These are phyloP conservation scores for Juncus effusus DNA, from an alignment of 176 grass and related monocot genomes.

Conservation along the genomic window DNA sequence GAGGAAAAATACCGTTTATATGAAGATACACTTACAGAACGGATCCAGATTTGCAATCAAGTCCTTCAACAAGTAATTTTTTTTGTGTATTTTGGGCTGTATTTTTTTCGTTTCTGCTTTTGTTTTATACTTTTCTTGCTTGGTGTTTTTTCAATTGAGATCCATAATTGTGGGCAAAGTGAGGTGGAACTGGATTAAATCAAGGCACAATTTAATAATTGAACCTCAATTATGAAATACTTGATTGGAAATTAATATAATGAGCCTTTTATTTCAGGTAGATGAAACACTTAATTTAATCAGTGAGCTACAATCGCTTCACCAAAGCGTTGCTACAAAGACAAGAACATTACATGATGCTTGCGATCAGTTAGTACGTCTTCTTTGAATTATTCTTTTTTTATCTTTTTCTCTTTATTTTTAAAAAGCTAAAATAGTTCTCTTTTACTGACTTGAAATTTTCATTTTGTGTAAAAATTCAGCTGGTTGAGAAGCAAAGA, in stretches of 20 bases:
- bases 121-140: background rate
- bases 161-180: constrained; percentile 1
- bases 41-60: constrained; percentile 74
- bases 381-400: background rate
- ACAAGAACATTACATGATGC: constrained; percentile 96
- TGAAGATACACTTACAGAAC: constrained; percentile 71
- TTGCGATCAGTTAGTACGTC: constrained; percentile 82
- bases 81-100: constrained; percentile 9
- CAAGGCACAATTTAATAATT: background rate
- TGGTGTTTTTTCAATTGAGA: background rate
- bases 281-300: constrained; percentile 89
- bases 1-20: constrained; percentile 96
- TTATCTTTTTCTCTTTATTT: background rate
- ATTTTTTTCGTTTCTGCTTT: background rate
- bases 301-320: constrained; percentile 81
- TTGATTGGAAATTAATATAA: constrained; percentile 1
- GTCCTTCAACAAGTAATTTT: constrained; percentile 85
- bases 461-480: constrained; percentile 18
- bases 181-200: background rate
- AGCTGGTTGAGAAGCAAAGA: constrained; percentile 97
- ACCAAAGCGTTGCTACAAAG: constrained; percentile 80
- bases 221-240: background rate
- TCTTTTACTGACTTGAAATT: constrained; percentile 5
- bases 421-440: background rate
- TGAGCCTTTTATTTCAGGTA: constrained; percentile 49